Percentiles rank a stretch among this genome's conserved stretches.
Evolutionary conservation across 1,284 basidiomycete genomes (phyloP).

Genomic region (Heliocybe sulcata): DNA sequence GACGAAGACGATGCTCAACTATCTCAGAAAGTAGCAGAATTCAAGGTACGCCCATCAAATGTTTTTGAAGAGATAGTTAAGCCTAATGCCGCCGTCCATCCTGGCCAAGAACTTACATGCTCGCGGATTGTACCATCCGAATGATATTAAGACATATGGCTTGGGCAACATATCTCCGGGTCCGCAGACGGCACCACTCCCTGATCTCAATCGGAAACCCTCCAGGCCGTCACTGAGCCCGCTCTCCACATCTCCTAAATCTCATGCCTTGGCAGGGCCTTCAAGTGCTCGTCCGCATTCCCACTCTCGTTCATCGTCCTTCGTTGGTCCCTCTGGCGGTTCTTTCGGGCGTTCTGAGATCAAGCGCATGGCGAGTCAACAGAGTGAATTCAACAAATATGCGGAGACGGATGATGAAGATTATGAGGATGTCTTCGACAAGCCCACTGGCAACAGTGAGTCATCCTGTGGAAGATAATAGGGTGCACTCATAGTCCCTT

Average conservation of each 20-base stretch:
- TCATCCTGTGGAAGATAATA: conserved; percentile 8
- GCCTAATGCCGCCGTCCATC: not conserved
- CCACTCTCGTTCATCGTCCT: conserved; percentile 46
- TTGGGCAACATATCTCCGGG: conserved; percentile 39
- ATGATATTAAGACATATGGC: conserved; percentile 76
- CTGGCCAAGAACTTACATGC: conserved; percentile 67
- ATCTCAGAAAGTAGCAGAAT: conserved; percentile 71
- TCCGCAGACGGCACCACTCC: conserved; percentile 59
- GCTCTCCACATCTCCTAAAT: conserved; percentile 11
- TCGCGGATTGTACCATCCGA: conserved; percentile 78
- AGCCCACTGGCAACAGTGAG: conserved; percentile 57
- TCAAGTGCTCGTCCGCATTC: conserved; percentile 14
- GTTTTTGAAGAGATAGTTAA: not conserved
- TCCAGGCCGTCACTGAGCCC: conserved; percentile 41
- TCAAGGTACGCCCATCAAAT: conserved; percentile 53
- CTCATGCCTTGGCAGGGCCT: conserved; percentile 13
- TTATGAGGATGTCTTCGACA: conserved; percentile 89
- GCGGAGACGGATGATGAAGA: conserved; percentile 80
- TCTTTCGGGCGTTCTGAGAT: conserved; percentile 64
- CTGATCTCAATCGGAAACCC: conserved; percentile 35
- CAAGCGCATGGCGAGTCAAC: conserved; percentile 34
- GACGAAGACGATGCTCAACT: conserved; percentile 71
- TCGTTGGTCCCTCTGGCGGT: conserved; percentile 33
- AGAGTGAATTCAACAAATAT: conserved; percentile 74
- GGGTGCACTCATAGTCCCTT: conserved; percentile 4